Evolutionary conservation across 495 filamentous ascomycete species (phyloP), one percentile per base, ranked within the genome.

Genomic region (Hypoxylon fuscum): DNA sequence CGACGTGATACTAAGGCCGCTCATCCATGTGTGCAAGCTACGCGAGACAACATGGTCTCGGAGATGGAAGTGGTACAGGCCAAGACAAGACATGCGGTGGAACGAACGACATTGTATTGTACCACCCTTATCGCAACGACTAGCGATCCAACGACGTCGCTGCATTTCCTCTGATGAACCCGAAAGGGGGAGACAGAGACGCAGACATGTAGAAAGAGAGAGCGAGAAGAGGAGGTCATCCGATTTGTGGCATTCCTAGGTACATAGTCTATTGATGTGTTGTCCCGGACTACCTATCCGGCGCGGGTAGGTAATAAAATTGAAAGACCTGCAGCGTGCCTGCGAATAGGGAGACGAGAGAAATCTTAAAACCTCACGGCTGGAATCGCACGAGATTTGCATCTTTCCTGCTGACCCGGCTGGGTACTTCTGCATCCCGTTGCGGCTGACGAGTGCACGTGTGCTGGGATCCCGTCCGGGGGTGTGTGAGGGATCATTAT

Each of bases 101-200:
- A 61, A 72, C 66, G 66, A 69, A 65, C 69, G 63, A 63, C 31
- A 11, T 23, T 60, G 66, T 64, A 54, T 50, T 48, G 66, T 64
- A 54, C 47, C 49, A 64, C 63, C 37, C 11, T 37, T 40, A 43
- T 52, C 29, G 12, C 44, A 9, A 56, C 62, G 66, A 65, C 59
- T 56, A 49, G 52, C 59, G 46, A 58, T 57, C 49, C 55, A 66
- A 56, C 59, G 44, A 59, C 45, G 45, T 51, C 57, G 37, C 46
- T 66, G 2, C 29, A 20, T 17, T 18, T 7, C 34, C 27, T 40
- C 21, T 54, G 10, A 20, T 14, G 35, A 45, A 31, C 43, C 43
- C n/a, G 17, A 31, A n/a, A n/a, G n/a, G n/a, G n/a, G n/a, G n/a
- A n/a, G n/a, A n/a, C n/a, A n/a, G n/a, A n/a, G n/a, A n/a, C n/a